Percentiles rank a stretch among this genome's conserved stretches.
These are phyloP conservation scores for Citropsis articulata DNA, from an alignment of 345 rosid genomes.

Conservation along the genomic window DNA sequence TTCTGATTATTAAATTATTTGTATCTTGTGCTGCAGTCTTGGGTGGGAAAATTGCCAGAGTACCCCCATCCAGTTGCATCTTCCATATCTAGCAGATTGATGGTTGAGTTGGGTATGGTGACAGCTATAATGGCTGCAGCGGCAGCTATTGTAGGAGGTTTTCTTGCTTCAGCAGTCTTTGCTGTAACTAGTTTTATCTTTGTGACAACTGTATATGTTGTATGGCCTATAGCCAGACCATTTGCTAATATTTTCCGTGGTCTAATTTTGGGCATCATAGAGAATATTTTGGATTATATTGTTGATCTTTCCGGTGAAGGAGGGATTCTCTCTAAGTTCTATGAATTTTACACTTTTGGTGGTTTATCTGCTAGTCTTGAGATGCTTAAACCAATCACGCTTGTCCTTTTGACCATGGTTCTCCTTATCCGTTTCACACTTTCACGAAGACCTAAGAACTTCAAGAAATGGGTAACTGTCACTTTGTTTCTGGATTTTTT, in stretches of 20 bases:
- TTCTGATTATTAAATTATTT: neutral
- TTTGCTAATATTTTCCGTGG: slow-evolving; percentile 63
- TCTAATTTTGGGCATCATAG: slow-evolving; percentile 48
- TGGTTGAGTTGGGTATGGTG: slow-evolving; percentile 94
- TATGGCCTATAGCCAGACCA: slow-evolving; percentile 78
- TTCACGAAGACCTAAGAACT: slow-evolving; percentile 93
- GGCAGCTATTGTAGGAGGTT: slow-evolving; percentile 82
- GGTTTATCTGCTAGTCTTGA: slow-evolving; percentile 78
- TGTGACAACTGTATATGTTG: slow-evolving; percentile 67
- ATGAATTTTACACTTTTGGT: slow-evolving; percentile 67
- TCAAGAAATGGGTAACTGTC: slow-evolving; percentile 80
- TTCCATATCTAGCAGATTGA: slow-evolving; percentile 90
- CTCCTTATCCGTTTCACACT: slow-evolving; percentile 88
- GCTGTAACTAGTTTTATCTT: slow-evolving; percentile 79
- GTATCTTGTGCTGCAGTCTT: slow-evolving; percentile 52
- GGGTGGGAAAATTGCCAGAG: slow-evolving; percentile 70
- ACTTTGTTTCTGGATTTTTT: slow-evolving; percentile 14
- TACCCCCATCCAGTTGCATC: slow-evolving; percentile 85
- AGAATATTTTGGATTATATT: slow-evolving; percentile 60
- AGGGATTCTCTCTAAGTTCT: slow-evolving; percentile 47
- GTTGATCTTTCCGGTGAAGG: slow-evolving; percentile 63
- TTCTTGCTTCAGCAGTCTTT: slow-evolving; percentile 82
- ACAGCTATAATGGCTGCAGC: slow-evolving; percentile 85
- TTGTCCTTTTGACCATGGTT: slow-evolving; percentile 81
- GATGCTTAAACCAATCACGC: slow-evolving; percentile 67